These are phyloP conservation scores for Sedum album DNA, from an alignment of 164 flowering plant genomes.

Conservation along the genomic window DNA sequence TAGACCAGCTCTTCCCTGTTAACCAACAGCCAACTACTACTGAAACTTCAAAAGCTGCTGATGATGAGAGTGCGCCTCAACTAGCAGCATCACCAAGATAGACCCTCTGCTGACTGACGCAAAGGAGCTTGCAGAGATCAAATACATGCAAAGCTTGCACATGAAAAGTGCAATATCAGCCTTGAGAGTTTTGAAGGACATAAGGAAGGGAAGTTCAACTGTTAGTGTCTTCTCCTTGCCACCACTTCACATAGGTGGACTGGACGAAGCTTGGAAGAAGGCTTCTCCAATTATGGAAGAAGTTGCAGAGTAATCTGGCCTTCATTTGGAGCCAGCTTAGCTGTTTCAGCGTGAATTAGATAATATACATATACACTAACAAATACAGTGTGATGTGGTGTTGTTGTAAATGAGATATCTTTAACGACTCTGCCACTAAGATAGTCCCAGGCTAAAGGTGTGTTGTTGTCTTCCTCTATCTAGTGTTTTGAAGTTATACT, in stretches of 20 bases:
- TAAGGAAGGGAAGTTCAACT: conserved; percentile 66
- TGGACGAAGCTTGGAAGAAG: conserved; percentile 58
- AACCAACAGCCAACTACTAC: conserved; percentile 14
- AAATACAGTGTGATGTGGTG: not conserved
- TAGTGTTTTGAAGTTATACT: not conserved
- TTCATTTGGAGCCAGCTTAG: not conserved
- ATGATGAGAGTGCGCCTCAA: conserved; percentile 15
- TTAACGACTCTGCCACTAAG: not conserved
- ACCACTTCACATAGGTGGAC: conserved; percentile 41
- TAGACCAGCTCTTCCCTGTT: conserved; percentile 35
- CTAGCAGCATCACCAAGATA: conserved; percentile 14
- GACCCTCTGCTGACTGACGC: conserved; percentile 20
- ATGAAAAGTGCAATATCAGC: conserved; percentile 63
- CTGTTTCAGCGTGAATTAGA: not conserved
- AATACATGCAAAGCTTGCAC: conserved; percentile 50
- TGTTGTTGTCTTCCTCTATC: not conserved
- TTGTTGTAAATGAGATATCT: not conserved
- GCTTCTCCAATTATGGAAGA: conserved; percentile 42
- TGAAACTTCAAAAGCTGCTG: conserved; percentile 11
- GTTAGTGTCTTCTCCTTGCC: conserved; percentile 70
- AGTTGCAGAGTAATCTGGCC: conserved; percentile 36
- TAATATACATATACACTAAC: not conserved
- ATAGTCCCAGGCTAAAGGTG: not conserved
- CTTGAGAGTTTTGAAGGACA: conserved; percentile 47
- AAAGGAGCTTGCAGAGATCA: conserved; percentile 52